phyloP scores from a whole-genome alignment of 2,329 filamentous ascomycete genomes.

The Colletotrichum cuscutae region DNA sequence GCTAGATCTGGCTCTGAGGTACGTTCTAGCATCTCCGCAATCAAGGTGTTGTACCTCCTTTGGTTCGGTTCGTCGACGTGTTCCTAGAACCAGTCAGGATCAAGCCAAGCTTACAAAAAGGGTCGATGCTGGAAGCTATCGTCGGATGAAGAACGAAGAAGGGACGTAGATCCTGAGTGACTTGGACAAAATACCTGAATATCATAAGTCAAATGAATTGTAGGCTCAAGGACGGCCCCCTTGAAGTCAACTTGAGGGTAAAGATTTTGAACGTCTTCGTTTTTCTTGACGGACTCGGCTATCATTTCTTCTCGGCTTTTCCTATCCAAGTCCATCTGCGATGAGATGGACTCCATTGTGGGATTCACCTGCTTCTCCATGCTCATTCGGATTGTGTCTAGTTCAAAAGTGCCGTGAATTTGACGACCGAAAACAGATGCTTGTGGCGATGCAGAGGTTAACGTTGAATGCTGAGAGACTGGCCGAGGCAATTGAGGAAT shows the following conservation, averaged over 20 bases:
- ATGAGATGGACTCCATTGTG: neutral
- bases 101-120: neutral
- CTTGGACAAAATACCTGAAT: too few species aligned
- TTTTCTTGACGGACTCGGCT: conserved; percentile 18
- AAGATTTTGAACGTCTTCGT: conserved; percentile 11
- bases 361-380: neutral
- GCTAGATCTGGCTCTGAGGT: conserved; percentile 16
- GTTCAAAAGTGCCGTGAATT: too few species aligned
- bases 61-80: conserved; percentile 27
- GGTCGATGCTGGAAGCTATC: neutral
- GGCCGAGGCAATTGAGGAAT: neutral
- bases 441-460: neutral
- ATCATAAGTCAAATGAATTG: conserved; percentile 23
- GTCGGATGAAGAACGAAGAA: too few species aligned
- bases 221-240: conserved; percentile 10
- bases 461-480: neutral
- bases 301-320: conserved; percentile 27
- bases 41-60: conserved; percentile 27
- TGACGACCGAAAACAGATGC: neutral
- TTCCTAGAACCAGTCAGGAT: neutral
- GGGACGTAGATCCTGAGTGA: too few species aligned
- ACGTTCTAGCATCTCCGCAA: conserved; percentile 25
- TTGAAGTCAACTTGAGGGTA: conserved; percentile 27
- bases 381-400: neutral
- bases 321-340: neutral